These are phyloP conservation scores for Cichorium intybus DNA, from an alignment of 140 eudicot genomes.

Conservation along the genomic window DNA sequence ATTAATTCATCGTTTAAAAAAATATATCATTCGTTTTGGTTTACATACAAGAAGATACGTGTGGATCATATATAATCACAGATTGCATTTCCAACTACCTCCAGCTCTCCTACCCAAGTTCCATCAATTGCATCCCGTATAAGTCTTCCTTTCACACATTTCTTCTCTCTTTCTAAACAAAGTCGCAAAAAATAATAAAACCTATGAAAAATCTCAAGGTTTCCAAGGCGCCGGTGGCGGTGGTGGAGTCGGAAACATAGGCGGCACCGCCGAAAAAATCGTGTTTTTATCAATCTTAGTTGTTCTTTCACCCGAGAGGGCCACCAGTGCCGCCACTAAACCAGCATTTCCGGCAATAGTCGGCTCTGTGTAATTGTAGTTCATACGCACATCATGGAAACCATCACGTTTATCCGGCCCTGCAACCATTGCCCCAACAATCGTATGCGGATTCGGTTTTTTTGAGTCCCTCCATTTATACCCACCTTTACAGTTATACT, in stretches of 20 bases:
- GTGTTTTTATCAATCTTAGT: slow-evolving; percentile 80
- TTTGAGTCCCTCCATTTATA: slow-evolving; percentile 83
- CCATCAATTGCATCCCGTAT: too few species aligned
- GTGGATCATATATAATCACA: slow-evolving; percentile 9
- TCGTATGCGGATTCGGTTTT: slow-evolving; percentile 75
- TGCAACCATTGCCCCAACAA: slow-evolving; percentile 95
- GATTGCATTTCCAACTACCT: slow-evolving; percentile 3
- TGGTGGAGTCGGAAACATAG: slow-evolving; percentile 94
- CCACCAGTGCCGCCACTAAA: slow-evolving; percentile 89
- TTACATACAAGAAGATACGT: slow-evolving; percentile 10
- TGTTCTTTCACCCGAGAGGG: slow-evolving; percentile 69
- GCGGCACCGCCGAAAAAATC: slow-evolving; percentile 90
- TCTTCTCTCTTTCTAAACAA: slow-evolving; percentile 15
- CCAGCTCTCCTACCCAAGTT: background rate
- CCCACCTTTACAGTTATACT: slow-evolving; percentile 92
- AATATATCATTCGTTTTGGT: slow-evolving; percentile 5
- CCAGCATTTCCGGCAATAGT: slow-evolving; percentile 98
- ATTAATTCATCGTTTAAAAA: slow-evolving; percentile 13
- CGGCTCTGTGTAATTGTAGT: slow-evolving; percentile 96
- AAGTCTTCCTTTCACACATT: background rate
- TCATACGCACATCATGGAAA: slow-evolving; percentile 85
- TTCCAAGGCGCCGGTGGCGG: slow-evolving; percentile 98
- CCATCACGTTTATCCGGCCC: slow-evolving; percentile 91
- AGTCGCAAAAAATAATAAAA: background rate
- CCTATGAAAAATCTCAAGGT: slow-evolving; percentile 44